Percentiles rank a stretch among this genome's conserved stretches.
phyloP scores from a whole-genome alignment of 1,139 yeast species.

The Taiozyma sp. region DNA sequence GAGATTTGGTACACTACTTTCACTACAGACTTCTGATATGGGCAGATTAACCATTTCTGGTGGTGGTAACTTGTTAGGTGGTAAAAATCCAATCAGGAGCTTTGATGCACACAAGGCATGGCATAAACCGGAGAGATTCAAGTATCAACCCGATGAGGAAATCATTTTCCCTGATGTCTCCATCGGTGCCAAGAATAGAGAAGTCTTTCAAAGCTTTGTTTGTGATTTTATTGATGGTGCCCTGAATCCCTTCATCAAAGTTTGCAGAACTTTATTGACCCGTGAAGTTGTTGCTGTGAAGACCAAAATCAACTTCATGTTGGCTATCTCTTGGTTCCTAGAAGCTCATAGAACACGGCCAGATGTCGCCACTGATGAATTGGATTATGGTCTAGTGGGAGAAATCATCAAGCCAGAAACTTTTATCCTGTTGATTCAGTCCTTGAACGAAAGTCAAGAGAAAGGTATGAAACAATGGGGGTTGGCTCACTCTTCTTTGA shows the following conservation, averaged over 20 bases:
- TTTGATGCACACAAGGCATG: slow-evolving; percentile 67
- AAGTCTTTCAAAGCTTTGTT: slow-evolving; percentile 39
- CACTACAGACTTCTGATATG: slow-evolving; percentile 54
- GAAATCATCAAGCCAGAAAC: slow-evolving; percentile 61
- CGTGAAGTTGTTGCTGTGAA: slow-evolving; percentile 35
- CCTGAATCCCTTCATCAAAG: slow-evolving; percentile 58
- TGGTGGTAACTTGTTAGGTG: slow-evolving; percentile 53
- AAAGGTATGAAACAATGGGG: slow-evolving; percentile 37
- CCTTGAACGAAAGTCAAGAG: slow-evolving; percentile 48
- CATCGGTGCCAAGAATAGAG: slow-evolving; percentile 31
- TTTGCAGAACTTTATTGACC: slow-evolving; percentile 32
- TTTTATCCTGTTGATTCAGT: slow-evolving; percentile 52
- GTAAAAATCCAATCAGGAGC: slow-evolving; percentile 44
- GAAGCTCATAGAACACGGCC: slow-evolving; percentile 33
- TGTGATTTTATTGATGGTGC: slow-evolving; percentile 66
- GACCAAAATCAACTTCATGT: slow-evolving; percentile 44
- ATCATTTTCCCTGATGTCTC: slow-evolving; percentile 27
- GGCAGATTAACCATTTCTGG: slow-evolving; percentile 71
- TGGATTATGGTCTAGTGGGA: slow-evolving; percentile 60
- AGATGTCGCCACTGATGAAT: slow-evolving; percentile 10
- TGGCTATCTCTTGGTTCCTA: slow-evolving; percentile 69
- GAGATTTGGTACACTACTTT: slow-evolving; percentile 80
- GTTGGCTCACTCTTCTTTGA: slow-evolving; percentile 65
- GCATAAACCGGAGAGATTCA: slow-evolving; percentile 42
- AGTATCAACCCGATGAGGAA: slow-evolving; percentile 41